phyloP scores from a whole-genome alignment of 2,329 filamentous ascomycete genomes.

The Diaporthe eres region DNA sequence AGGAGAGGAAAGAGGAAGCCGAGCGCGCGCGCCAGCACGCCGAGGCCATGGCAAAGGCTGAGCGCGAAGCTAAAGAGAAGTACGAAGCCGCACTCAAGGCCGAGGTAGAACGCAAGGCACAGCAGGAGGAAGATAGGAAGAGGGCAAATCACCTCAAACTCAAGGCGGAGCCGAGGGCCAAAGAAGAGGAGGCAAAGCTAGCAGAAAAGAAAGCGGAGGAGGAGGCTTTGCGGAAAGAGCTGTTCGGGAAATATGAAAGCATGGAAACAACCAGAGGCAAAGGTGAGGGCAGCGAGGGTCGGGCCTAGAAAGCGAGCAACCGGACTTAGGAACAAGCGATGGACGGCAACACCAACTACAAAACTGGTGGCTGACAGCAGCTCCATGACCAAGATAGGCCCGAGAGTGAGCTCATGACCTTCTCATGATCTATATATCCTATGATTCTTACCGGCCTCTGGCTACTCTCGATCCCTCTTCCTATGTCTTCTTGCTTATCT shows the following conservation, averaged over 20 bases:
- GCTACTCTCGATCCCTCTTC: too few relatives aligned
- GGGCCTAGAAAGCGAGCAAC: too few relatives aligned
- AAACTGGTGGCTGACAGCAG: too few relatives aligned
- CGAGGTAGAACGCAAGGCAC: conserved; percentile 54
- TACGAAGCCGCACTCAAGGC: conserved; percentile 55
- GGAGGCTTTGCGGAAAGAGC: conserved; percentile 59
- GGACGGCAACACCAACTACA: too few relatives aligned
- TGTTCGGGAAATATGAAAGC: conserved; percentile 53
- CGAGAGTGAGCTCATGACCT: too few relatives aligned
- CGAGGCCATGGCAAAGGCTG: conserved; percentile 59
- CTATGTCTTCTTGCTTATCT: too few relatives aligned
- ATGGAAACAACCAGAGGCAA: too few relatives aligned
- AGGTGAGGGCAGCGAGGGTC: too few relatives aligned
- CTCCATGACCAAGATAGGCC: too few relatives aligned
- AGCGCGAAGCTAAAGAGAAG: conserved; percentile 58
- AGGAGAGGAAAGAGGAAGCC: conserved; percentile 56
- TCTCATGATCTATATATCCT: too few relatives aligned
- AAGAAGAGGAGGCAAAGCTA: conserved; percentile 58
- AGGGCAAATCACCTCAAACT: conserved; percentile 61
- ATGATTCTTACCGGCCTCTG: too few relatives aligned
- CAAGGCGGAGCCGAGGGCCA: conserved; percentile 62
- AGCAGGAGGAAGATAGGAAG: conserved; percentile 58
- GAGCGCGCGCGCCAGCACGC: conserved; percentile 59
- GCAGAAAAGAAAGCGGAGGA: conserved; percentile 45
- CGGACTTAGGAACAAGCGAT: too few relatives aligned